Percentiles rank a stretch among this genome's conserved stretches.
Evolutionary conservation across 2,329 filamentous ascomycete species (phyloP).

Genomic region (Aspergillus ochraceoroseus): DNA sequence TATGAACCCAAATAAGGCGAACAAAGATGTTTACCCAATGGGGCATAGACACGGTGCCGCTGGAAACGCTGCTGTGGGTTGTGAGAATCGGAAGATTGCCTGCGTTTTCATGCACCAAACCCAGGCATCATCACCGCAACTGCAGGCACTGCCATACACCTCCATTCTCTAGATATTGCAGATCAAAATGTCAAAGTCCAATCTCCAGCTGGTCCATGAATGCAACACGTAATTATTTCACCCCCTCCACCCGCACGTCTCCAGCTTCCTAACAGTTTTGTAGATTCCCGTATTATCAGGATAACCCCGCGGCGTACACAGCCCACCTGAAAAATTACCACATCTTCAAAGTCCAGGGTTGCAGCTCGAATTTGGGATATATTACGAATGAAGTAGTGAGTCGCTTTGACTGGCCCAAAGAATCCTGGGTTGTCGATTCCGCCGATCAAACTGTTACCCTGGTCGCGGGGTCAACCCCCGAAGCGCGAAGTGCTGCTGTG

Average conservation of each 20-base stretch:
- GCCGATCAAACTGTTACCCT: conserved; percentile 59
- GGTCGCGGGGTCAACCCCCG: conserved; percentile 52
- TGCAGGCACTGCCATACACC: too few relatives aligned
- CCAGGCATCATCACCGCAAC: too few relatives aligned
- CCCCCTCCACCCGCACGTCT: background rate
- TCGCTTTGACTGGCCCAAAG: conserved; percentile 48
- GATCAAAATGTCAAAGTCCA: conserved; percentile 39
- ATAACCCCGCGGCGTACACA: conserved; percentile 54
- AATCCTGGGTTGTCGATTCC: conserved; percentile 57
- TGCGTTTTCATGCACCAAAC: too few relatives aligned
- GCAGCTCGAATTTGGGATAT: conserved; percentile 59
- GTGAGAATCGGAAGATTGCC: too few relatives aligned
- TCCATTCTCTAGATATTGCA: too few relatives aligned
- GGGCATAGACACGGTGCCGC: too few relatives aligned
- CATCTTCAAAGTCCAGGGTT: conserved; percentile 62
- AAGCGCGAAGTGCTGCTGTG: conserved; percentile 57
- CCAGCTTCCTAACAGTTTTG: conserved; percentile 14
- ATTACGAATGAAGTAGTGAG: conserved; percentile 48
- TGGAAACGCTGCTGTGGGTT: too few relatives aligned
- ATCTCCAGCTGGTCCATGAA: conserved; percentile 54
- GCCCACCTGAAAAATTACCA: conserved; percentile 53
- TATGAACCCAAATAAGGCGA: too few relatives aligned
- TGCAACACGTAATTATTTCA: conserved; percentile 48
- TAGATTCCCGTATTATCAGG: conserved; percentile 73
- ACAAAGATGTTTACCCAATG: too few relatives aligned